Evolutionary conservation across 768 basidiomycete genomes (phyloP), one percentile per base, ranked within the genome.

Genomic region (Russula virescens): DNA sequence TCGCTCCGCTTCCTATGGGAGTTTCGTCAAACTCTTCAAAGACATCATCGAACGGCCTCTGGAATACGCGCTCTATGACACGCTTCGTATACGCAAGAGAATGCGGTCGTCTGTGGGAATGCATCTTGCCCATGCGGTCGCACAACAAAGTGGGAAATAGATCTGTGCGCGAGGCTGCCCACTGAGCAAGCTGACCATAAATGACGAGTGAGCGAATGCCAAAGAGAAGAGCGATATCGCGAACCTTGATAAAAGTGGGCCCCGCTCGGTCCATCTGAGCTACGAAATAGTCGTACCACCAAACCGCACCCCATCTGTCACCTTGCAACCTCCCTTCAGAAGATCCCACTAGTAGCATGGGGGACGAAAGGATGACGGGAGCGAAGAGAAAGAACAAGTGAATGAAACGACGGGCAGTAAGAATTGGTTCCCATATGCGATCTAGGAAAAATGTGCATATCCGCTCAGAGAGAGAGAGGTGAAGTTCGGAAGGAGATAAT

Each of bases 1-100:
- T 97, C n/a, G 97, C 95, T 26, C 97, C 97, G 11, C 89, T 91
- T n/a, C 97, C 97, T 55, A 99, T 96, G 5, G 97, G 95, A 6
- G 72, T 78, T 62, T 85, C 79, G 60, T 91, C 85, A 70, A 99
- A 98, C 60, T 90, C 83, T 68, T 93, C 91, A 68, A 99, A 98
- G 13, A 98, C 90, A 14, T 97, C 81, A 5, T 87, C 80, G 70
- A 99, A 97, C 5, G 86, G 83, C 42, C 84, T 79, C 52, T 86
- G 84, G 72, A 98, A 98, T 21, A 91, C 91, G 4, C 77, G 75
- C 72, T 96, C 89, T 66, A 99, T 86, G 58, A 92, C 87, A 21
- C 76, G 73, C 66, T 84, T 88, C 6, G 96, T 98, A 73, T 98
- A 87, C 23, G 71, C 66, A 61, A 98, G 74, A 5, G 87, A 78